Percentiles rank a stretch among this genome's conserved stretches.
phyloP scores from a whole-genome alignment of 2,329 filamentous ascomycete species.

The Aspergillus alliaceus region DNA sequence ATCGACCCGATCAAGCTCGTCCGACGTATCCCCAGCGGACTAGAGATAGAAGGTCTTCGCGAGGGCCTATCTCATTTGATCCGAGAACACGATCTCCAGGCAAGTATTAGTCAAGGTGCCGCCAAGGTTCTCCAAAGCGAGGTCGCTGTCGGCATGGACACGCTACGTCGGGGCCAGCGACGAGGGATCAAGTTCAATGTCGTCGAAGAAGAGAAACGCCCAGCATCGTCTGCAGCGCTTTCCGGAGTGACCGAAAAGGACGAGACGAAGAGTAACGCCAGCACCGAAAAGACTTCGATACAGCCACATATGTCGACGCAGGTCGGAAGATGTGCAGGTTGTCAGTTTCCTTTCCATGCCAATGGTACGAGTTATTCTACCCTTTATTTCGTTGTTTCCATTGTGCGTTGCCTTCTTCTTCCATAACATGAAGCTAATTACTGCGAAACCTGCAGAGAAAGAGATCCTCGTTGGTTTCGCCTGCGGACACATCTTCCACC shows the following conservation, averaged over 20 bases:
- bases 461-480: conserved; percentile 65
- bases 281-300: conserved; percentile 16
- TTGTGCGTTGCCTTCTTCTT: background rate
- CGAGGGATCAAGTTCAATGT: conserved; percentile 90
- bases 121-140: conserved; percentile 84
- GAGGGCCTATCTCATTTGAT: conserved; percentile 89
- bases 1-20: conserved; percentile 92
- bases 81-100: conserved; percentile 92
- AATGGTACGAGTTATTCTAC: conserved; percentile 32
- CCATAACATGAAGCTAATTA: background rate
- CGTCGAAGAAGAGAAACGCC: conserved; percentile 28
- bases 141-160: conserved; percentile 79
- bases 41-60: conserved; percentile 87
- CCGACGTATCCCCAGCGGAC: conserved; percentile 82
- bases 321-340: conserved; percentile 40
- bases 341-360: conserved; percentile 36
- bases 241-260: conserved; percentile 4
- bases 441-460: conserved; percentile 39
- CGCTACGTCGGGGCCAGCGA: conserved; percentile 74
- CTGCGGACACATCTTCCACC: conserved; percentile 69
- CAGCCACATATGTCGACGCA: conserved; percentile 7
- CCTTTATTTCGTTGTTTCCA: background rate
- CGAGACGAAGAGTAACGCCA: conserved; percentile 11
- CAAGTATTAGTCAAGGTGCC: conserved; percentile 86
- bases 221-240: background rate